phyloP scores from a whole-genome alignment of 2,329 filamentous ascomycete genomes.

The Apiospora sp. region DNA sequence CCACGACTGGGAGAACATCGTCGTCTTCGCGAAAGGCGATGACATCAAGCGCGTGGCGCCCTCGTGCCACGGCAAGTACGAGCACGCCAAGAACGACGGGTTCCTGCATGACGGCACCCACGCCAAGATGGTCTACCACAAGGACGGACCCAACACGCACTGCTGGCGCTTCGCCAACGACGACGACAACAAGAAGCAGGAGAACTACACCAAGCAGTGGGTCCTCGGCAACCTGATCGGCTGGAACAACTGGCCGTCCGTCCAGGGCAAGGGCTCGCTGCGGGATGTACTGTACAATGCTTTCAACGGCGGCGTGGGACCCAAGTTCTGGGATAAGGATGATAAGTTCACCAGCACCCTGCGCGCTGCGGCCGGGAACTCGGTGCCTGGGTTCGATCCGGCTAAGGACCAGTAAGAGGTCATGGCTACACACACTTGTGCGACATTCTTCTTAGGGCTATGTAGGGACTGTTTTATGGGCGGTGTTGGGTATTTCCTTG shows the following conservation, averaged over 20 bases:
- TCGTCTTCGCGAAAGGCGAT: slow-evolving; percentile 29
- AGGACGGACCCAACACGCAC: slow-evolving; percentile 25
- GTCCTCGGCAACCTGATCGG: slow-evolving; percentile 25
- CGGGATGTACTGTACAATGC: not conserved
- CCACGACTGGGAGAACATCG: slow-evolving; percentile 39
- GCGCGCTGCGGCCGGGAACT: slow-evolving; percentile 11
- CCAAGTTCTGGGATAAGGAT: slow-evolving; percentile 24
- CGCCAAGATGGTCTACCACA: slow-evolving; percentile 30
- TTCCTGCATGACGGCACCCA: slow-evolving; percentile 23
- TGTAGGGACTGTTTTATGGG: not conserved
- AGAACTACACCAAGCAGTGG: slow-evolving; percentile 28
- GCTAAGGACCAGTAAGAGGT: not conserved
- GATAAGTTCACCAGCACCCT: slow-evolving; percentile 22
- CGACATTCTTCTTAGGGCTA: not conserved
- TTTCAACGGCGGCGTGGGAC: not conserved
- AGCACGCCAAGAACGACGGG: slow-evolving; percentile 15
- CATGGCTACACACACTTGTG: not conserved
- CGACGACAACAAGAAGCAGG: slow-evolving; percentile 26
- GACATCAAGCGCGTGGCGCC: slow-evolving; percentile 25
- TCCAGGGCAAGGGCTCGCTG: not conserved
- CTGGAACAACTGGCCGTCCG: slow-evolving; percentile 22
- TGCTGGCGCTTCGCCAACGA: slow-evolving; percentile 26
- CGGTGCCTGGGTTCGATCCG: slow-evolving; percentile 19
- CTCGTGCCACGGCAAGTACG: slow-evolving; percentile 26
- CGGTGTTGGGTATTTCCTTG: not conserved